A percentile compares a stretch with the other conserved stretches of the same genome.
Conservation (phyloP, 192 early-diverging fungal genomes). For the Gonapodya sp. region DNA sequence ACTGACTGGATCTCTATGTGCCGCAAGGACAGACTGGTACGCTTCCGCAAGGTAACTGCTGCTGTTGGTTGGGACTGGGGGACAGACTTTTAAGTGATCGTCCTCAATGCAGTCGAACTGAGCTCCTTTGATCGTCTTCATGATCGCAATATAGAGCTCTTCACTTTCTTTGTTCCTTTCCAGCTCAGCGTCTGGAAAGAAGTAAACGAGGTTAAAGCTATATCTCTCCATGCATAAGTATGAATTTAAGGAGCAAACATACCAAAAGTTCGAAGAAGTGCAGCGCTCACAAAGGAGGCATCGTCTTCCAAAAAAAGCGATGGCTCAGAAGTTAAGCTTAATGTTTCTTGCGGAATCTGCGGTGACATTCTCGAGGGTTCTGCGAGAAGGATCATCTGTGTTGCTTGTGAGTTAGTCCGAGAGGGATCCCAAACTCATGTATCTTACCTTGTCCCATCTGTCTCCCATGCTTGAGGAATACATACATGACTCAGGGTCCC, state of each 20-base stretch:
- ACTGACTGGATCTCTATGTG: conserved; percentile 11
- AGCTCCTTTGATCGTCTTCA: conserved; percentile 28
- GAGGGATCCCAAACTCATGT: too few relatives aligned
- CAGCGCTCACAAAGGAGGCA: background rate
- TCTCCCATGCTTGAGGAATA: too few relatives aligned
- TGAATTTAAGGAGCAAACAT: background rate
- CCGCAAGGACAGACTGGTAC: background rate
- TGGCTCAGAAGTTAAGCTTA: background rate
- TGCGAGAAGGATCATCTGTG: background rate
- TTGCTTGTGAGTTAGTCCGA: too few relatives aligned
- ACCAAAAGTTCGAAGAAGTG: background rate
- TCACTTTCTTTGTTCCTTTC: conserved; percentile 43
- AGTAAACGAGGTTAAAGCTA: too few relatives aligned
- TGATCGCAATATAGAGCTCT: conserved; percentile 49
- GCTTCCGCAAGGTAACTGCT: conserved; percentile 15
- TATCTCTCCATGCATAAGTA: background rate
- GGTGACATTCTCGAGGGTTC: background rate
- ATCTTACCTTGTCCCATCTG: too few relatives aligned
- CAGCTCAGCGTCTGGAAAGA: conserved; percentile 33
- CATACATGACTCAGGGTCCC: too few relatives aligned
- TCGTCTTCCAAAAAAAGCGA: background rate
- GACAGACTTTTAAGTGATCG: conserved; percentile 22
- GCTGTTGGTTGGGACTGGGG: conserved; percentile 32
- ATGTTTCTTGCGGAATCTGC: background rate
- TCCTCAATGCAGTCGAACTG: conserved; percentile 31